Evolutionary conservation across 176 grass and related monocot genomes (phyloP).

Genomic region (Themeda triandra): DNA sequence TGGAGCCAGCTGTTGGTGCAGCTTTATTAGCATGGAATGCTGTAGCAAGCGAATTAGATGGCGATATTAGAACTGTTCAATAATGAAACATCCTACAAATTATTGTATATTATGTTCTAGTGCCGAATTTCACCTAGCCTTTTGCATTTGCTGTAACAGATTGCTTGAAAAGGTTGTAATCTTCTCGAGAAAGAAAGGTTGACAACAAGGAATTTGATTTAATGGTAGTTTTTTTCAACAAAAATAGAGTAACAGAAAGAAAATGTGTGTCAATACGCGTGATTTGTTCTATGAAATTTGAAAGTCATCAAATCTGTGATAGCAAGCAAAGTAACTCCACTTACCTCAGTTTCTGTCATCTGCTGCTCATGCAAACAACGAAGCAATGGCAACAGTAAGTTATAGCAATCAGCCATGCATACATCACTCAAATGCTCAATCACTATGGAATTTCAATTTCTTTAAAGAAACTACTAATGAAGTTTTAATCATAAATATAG

Average conservation of each 20-base stretch:
- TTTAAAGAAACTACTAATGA: not conserved
- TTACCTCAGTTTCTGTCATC: conserved; percentile 2
- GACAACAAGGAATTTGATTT: conserved; percentile 20
- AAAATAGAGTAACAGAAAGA: not conserved
- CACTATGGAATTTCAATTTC: not conserved
- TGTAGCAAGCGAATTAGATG: conserved; percentile 45
- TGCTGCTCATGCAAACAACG: conserved; percentile 11
- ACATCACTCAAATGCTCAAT: not conserved
- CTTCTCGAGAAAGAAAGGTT: conserved; percentile 12
- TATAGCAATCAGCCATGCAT: not conserved
- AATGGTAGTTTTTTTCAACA: not conserved
- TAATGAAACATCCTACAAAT: not conserved
- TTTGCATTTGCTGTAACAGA: conserved; percentile 31
- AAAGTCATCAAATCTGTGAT: not conserved
- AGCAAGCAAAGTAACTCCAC: not conserved
- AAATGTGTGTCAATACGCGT: not conserved
- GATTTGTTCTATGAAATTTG: not conserved
- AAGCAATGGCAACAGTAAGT: not conserved
- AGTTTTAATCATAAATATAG: not conserved
- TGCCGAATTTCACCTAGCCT: conserved; percentile 11
- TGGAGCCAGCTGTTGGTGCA: conserved; percentile 75
- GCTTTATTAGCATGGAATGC: conserved; percentile 69
- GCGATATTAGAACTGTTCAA: not conserved
- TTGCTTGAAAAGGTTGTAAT: conserved; percentile 33
- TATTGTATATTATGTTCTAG: conserved; percentile 38